A percentile compares a stretch with the other conserved stretches of the same genome.
Evolutionary conservation across 1,139 yeast species (phyloP).

Genomic region (Diutina neorugosa): DNA sequence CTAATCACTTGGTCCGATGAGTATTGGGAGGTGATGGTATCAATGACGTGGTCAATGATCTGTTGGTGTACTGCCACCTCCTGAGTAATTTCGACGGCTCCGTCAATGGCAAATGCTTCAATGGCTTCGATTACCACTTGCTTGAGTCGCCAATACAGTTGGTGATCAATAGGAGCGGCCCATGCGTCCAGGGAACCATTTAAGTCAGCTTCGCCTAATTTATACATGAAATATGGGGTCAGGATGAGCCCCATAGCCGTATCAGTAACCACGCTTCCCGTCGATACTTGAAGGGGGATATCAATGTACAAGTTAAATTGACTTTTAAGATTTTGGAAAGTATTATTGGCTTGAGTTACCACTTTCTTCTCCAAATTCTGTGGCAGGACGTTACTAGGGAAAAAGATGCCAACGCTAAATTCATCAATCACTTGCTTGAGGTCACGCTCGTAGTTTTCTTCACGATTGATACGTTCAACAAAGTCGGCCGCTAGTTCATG

Average conservation of each 20-base stretch:
- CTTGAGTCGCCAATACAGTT: conserved; percentile 24
- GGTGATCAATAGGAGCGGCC: conserved; percentile 22
- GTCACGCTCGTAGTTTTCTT: conserved; percentile 19
- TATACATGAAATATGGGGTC: conserved; percentile 22
- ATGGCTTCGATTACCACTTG: conserved; percentile 17
- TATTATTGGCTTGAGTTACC: conserved; percentile 18
- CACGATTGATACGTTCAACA: conserved; percentile 15
- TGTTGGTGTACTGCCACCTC: conserved; percentile 9
- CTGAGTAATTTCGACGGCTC: neutral
- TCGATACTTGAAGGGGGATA: conserved; percentile 25
- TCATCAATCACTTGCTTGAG: conserved; percentile 14
- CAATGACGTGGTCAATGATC: conserved; percentile 12
- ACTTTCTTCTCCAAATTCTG: conserved; percentile 14
- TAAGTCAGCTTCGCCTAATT: conserved; percentile 10
- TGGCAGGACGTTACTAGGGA: conserved; percentile 24
- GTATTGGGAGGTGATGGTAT: conserved; percentile 3
- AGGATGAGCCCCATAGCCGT: conserved; percentile 17
- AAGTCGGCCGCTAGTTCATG: conserved; percentile 18
- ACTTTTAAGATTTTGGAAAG: conserved; percentile 26
- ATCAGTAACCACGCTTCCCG: neutral
- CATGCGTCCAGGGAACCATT: conserved; percentile 11
- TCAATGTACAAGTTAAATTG: conserved; percentile 32
- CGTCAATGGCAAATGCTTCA: conserved; percentile 10
- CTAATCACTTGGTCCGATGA: conserved; percentile 13
- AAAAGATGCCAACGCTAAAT: conserved; percentile 29